Conservation (phyloP, 1,284 basidiomycete genomes). For the Moniliella sp. region DNA sequence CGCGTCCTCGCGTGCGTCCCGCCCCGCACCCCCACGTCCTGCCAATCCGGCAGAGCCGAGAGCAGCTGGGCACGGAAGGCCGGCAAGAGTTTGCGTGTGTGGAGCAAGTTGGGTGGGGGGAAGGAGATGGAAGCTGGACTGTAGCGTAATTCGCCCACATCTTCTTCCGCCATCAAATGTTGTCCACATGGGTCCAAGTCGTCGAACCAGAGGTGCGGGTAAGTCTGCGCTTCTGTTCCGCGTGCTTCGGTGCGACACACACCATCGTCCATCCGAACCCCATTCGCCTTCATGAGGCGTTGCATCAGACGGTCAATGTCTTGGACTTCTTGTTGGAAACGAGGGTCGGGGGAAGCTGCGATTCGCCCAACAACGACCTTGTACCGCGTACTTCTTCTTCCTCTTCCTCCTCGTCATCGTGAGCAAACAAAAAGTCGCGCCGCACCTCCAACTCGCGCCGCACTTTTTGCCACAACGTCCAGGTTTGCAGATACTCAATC, state of each 20-base stretch:
- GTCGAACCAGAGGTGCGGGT: slow-evolving; percentile 25
- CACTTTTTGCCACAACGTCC: slow-evolving; percentile 26
- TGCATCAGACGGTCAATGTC: slow-evolving; percentile 18
- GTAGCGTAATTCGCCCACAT: neutral
- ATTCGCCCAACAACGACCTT: slow-evolving; percentile 12
- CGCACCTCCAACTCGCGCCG: slow-evolving; percentile 27
- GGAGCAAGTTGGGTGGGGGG: neutral
- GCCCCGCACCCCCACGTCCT: too few species aligned
- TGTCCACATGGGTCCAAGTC: slow-evolving; percentile 17
- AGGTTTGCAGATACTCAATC: slow-evolving; percentile 12
- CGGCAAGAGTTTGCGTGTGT: slow-evolving; percentile 2
- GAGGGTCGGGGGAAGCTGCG: slow-evolving; percentile 7
- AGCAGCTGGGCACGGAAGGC: neutral
- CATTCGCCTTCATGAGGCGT: slow-evolving; percentile 14
- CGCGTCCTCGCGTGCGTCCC: too few species aligned
- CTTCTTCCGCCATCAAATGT: slow-evolving; percentile 3
- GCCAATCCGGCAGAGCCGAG: neutral
- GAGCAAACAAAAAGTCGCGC: slow-evolving; percentile 20
- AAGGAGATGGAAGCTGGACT: neutral
- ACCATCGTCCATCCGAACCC: slow-evolving; percentile 17
- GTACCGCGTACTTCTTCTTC: too few species aligned
- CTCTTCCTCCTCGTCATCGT: slow-evolving; percentile 8
- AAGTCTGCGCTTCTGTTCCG: slow-evolving; percentile 17
- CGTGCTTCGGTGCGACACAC: slow-evolving; percentile 14
- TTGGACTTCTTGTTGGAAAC: slow-evolving; percentile 11